A percentile compares a stretch with the other conserved stretches of the same genome.
phyloP scores from a whole-genome alignment of 805 yeast species.

The Myxozyma geophila region DNA sequence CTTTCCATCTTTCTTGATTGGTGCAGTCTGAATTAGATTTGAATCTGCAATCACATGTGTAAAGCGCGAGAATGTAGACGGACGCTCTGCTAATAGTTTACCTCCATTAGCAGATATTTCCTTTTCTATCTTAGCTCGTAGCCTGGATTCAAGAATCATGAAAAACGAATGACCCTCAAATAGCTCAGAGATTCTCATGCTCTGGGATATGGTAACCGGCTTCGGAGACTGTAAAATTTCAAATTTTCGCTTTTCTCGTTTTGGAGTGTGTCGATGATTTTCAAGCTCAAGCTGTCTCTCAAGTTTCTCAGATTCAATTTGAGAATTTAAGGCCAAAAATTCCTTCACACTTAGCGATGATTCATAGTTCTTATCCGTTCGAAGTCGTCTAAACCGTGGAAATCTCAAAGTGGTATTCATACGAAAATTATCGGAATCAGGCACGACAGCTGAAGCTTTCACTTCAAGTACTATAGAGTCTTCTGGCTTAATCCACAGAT shows the following conservation, averaged over 20 bases:
- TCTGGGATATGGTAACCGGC: slow-evolving; percentile 2
- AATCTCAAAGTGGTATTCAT: slow-evolving; percentile 74
- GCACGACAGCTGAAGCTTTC: slow-evolving; percentile 74
- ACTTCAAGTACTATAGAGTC: slow-evolving; percentile 81
- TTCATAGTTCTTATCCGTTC: slow-evolving; percentile 68
- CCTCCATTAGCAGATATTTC: slow-evolving; percentile 56
- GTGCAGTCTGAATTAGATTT: slow-evolving; percentile 48
- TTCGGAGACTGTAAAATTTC: slow-evolving; percentile 12
- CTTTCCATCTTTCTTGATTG: slow-evolving; percentile 50
- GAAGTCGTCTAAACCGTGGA: slow-evolving; percentile 68
- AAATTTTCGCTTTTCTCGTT: slow-evolving; percentile 12
- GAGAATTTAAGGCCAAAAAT: slow-evolving; percentile 34
- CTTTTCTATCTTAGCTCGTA: slow-evolving; percentile 43
- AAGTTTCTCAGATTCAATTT: slow-evolving; percentile 41
- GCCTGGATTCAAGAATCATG: slow-evolving; percentile 8
- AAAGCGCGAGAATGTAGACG: not conserved
- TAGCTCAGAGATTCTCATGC: slow-evolving; percentile 1
- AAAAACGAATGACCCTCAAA: slow-evolving; percentile 26
- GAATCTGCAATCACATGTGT: slow-evolving; percentile 35
- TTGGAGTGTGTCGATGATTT: slow-evolving; percentile 15
- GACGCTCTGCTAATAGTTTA: slow-evolving; percentile 22
- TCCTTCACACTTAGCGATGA: slow-evolving; percentile 30
- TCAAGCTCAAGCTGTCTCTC: slow-evolving; percentile 46
- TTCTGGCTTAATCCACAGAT: slow-evolving; percentile 77
- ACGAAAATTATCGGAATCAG: slow-evolving; percentile 55